These are phyloP conservation scores for Nematocida parisii DNA, from an alignment of 371 early-diverging fungal species.

Conservation along the genomic window DNA sequence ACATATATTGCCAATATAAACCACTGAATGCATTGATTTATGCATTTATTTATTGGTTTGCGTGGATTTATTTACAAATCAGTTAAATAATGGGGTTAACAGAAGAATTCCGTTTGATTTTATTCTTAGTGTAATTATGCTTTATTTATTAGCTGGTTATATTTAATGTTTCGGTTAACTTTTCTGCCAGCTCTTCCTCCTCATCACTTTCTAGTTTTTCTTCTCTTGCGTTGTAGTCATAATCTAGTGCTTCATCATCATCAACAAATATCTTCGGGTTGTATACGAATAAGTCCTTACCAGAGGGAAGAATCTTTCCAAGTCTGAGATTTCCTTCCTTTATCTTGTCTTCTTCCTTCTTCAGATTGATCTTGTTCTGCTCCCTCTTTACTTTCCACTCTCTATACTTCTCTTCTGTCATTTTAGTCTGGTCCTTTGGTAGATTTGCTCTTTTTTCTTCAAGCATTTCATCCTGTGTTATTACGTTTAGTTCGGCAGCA, in stretches of 20 bases:
- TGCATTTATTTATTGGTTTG: too few relatives aligned
- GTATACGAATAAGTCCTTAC: slow-evolving; percentile 91
- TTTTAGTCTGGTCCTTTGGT: slow-evolving; percentile 83
- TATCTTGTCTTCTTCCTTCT: slow-evolving; percentile 80
- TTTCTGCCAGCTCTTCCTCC: slow-evolving; percentile 19
- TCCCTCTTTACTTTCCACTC: slow-evolving; percentile 78
- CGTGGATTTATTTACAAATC: too few relatives aligned
- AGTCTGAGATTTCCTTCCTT: slow-evolving; percentile 70
- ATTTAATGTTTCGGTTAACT: background rate
- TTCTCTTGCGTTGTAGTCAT: slow-evolving; percentile 65
- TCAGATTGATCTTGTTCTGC: slow-evolving; percentile 75
- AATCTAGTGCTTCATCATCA: slow-evolving; percentile 73
- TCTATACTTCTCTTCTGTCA: slow-evolving; percentile 85
- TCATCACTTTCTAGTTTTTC: slow-evolving; percentile 59
- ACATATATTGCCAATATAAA: too few relatives aligned
- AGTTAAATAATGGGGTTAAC: too few relatives aligned
- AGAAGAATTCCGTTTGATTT: too few relatives aligned
- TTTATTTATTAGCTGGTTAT: background rate
- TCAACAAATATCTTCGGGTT: slow-evolving; percentile 81
- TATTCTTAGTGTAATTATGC: too few relatives aligned
- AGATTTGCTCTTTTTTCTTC: slow-evolving; percentile 80
- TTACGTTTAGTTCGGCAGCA: slow-evolving; percentile 37
- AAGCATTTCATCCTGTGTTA: slow-evolving; percentile 64
- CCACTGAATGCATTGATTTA: too few relatives aligned
- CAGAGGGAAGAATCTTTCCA: slow-evolving; percentile 67